Evolutionary conservation across 2,329 filamentous ascomycete species (phyloP), one percentile per base, ranked within the genome.

Genomic region (Colletotrichum spinosum): DNA sequence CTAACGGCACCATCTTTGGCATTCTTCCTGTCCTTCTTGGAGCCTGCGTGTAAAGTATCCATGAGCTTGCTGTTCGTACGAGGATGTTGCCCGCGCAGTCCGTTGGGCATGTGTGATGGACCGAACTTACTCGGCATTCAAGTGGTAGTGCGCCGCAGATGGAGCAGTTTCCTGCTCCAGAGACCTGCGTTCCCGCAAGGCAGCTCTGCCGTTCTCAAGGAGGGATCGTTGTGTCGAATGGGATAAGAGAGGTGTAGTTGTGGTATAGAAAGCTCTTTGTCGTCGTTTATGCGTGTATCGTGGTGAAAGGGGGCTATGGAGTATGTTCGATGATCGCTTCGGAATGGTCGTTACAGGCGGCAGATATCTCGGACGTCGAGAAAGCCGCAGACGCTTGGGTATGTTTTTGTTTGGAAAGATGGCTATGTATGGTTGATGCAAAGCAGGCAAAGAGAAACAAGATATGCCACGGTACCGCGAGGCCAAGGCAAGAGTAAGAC

Each of bases 1-100:
- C 82, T 79, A 71, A 86, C 83, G 70, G 82, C 81, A 72, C 76
- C 77, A 72, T 85, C 83, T 81, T 80, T 85, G 74, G 80, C 83
- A 84, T 85, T 77, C 78, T 84, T 86, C 75, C 78, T 83, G 72
- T 83, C 78, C 75, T 84, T 86, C 79, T 84, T 84, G 65, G 77
- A 76, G 73, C 74, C 79, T 81, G 65, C 33, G n/a, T 15, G 15
- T 12, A 25, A 56, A 50, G 42, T 25, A 11, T 25, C 35, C 13
- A 38, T 65, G 46, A 65, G 63, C 38, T 34, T 48, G 6, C 5
- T 35, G 34, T 55, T 12, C 12, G 25, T 44, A 15, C 12, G 13
- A 13, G 11, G 34, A 6, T 10, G 8, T 15, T n/a, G 50, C 42
- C 38, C 60, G 53, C 45, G 25, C 46, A 33, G 15, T 12, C 12